phyloP scores from a whole-genome alignment of 805 yeast genomes.

The Vanderwaltozyma tropicalis region DNA sequence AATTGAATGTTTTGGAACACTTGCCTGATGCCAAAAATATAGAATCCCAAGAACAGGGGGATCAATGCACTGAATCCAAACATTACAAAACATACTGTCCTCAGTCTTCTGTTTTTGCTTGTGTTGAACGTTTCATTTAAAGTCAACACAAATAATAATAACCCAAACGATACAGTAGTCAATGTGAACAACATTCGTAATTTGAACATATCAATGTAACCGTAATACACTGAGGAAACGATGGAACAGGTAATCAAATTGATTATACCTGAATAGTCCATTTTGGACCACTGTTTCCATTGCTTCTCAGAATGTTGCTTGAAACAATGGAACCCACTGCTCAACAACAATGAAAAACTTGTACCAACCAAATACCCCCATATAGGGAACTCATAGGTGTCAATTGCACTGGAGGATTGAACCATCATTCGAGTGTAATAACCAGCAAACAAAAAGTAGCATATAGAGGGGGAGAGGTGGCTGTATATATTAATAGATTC shows the following conservation, averaged over 20 bases:
- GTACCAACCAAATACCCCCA: slow-evolving; percentile 44
- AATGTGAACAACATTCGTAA: slow-evolving; percentile 31
- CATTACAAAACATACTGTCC: slow-evolving; percentile 67
- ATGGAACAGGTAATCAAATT: slow-evolving; percentile 53
- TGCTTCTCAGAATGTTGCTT: slow-evolving; percentile 53
- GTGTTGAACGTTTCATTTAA: slow-evolving; percentile 53
- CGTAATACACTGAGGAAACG: slow-evolving; percentile 38
- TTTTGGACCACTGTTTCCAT: slow-evolving; percentile 49
- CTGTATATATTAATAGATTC: slow-evolving; percentile 65
- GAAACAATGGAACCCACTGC: slow-evolving; percentile 54
- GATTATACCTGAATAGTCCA: slow-evolving; percentile 68
- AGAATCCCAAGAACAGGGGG: slow-evolving; percentile 51
- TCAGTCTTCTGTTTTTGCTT: slow-evolving; percentile 51
- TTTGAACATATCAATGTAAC: slow-evolving; percentile 36
- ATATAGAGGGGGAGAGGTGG: slow-evolving; percentile 27
- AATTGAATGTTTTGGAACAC: slow-evolving; percentile 34
- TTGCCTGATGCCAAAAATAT: slow-evolving; percentile 37
- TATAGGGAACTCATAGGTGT: slow-evolving; percentile 7
- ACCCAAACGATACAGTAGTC: slow-evolving; percentile 47
- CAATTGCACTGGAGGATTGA: too few relatives aligned
- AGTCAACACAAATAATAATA: slow-evolving; percentile 50
- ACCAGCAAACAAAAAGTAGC: not conserved
- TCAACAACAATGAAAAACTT: slow-evolving; percentile 46
- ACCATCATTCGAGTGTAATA: too few relatives aligned
- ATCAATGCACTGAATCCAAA: slow-evolving; percentile 71